These are phyloP conservation scores for Euphorbia lathyris DNA, from an alignment of 345 rosid species.

Conservation along the genomic window DNA sequence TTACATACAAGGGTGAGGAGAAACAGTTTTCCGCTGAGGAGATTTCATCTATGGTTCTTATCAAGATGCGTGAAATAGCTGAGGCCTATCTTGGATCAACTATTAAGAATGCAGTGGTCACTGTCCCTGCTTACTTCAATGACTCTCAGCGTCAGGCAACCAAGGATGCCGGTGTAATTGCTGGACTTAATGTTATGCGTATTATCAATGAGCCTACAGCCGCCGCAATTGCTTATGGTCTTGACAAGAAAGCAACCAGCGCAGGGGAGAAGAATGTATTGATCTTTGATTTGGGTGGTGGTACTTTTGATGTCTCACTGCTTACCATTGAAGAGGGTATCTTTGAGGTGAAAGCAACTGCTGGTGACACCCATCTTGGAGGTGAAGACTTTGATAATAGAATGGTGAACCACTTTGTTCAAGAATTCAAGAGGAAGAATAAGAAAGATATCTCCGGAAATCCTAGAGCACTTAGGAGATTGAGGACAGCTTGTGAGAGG, in stretches of 20 bases:
- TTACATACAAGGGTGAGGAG: slow-evolving; percentile 26
- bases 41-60: slow-evolving; percentile 27
- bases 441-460: slow-evolving; percentile 28
- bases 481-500: slow-evolving; percentile 31
- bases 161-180: slow-evolving; percentile 24
- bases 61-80: slow-evolving; percentile 23
- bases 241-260: slow-evolving; percentile 20
- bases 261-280: slow-evolving; percentile 23
- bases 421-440: slow-evolving; percentile 22
- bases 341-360: slow-evolving; percentile 24
- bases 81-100: slow-evolving; percentile 23
- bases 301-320: slow-evolving; percentile 21
- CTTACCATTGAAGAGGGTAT: slow-evolving; percentile 24
- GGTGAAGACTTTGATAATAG: slow-evolving; percentile 28
- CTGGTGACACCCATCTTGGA: slow-evolving; percentile 22
- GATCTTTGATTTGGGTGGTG: slow-evolving; percentile 28
- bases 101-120: slow-evolving; percentile 19
- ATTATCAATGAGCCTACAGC: slow-evolving; percentile 31
- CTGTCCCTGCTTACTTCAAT: slow-evolving; percentile 25
- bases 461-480: slow-evolving; percentile 28
- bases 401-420: slow-evolving; percentile 26
- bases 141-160: slow-evolving; percentile 24
- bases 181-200: slow-evolving; percentile 22
- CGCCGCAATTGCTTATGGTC: slow-evolving; percentile 27
- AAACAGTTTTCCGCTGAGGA: slow-evolving; percentile 22